phyloP scores from a whole-genome alignment of 2,329 filamentous ascomycete species.

The Fusarium nodosum region DNA sequence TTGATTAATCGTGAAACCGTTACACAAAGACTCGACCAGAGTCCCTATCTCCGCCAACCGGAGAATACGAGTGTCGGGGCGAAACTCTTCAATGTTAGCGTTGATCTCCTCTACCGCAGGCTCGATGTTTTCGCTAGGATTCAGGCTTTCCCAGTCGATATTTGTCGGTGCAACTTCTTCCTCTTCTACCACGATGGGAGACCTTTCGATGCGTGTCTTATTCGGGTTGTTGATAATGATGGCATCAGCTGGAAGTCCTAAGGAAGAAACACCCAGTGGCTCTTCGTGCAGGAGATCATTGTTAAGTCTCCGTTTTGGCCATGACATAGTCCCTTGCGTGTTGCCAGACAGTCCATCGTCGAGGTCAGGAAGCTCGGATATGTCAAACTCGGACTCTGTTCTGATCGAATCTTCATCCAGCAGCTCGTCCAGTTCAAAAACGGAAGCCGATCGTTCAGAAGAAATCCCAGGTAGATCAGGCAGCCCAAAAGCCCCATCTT shows the following conservation, averaged over 20 bases:
- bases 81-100: slow-evolving; percentile 64
- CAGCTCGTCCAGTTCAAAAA: slow-evolving; percentile 8
- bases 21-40: slow-evolving; percentile 55
- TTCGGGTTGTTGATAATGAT: slow-evolving; percentile 62
- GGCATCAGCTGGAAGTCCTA: slow-evolving; percentile 58
- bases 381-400: neutral
- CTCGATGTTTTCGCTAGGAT: slow-evolving; percentile 48
- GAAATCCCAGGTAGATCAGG: slow-evolving; percentile 3
- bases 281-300: slow-evolving; percentile 51
- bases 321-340: neutral
- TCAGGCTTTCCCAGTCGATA: slow-evolving; percentile 53
- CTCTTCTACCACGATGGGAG: slow-evolving; percentile 36
- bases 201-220: slow-evolving; percentile 41
- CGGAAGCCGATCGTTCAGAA: neutral
- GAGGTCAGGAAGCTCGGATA: slow-evolving; percentile 19
- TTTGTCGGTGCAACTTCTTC: slow-evolving; percentile 27
- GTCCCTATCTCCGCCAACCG: slow-evolving; percentile 58
- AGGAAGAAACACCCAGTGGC: slow-evolving; percentile 52
- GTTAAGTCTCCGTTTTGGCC: slow-evolving; percentile 29
- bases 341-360: neutral
- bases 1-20: slow-evolving; percentile 64
- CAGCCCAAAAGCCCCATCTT: neutral
- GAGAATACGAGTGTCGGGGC: slow-evolving; percentile 59
- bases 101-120: slow-evolving; percentile 55
- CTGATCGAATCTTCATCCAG: neutral